phyloP scores from a whole-genome alignment of 352 stramenopile species.

The Phytophthora pinifolia region DNA sequence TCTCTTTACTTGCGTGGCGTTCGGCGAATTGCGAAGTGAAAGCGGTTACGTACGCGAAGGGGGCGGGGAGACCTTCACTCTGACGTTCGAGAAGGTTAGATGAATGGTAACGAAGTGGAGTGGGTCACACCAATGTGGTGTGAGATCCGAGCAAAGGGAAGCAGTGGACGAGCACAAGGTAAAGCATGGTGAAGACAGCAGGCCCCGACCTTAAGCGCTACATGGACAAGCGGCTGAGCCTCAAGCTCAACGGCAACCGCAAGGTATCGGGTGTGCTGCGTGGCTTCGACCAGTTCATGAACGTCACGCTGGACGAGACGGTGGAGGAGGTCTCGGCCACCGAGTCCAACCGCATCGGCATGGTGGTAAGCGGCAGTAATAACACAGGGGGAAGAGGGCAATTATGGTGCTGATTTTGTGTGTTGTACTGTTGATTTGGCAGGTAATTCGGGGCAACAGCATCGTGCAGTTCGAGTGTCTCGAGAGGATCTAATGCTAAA shows the following conservation, averaged over 20 bases:
- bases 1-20: conserved; percentile 11
- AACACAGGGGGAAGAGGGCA: background rate
- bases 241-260: conserved; percentile 95
- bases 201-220: conserved; percentile 89
- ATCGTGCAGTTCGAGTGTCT: conserved; percentile 91
- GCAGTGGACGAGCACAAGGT: conserved; percentile 7
- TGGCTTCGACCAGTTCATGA: conserved; percentile 98
- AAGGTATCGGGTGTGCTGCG: conserved; percentile 93
- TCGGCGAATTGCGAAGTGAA: conserved; percentile 28
- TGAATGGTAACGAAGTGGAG: background rate
- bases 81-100: conserved; percentile 27
- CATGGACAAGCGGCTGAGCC: conserved; percentile 95
- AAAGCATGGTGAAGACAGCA: conserved; percentile 70
- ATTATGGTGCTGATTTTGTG: background rate
- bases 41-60: conserved; percentile 15
- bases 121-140: conserved; percentile 15
- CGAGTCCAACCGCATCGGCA: conserved; percentile 90
- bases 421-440: background rate
- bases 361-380: conserved; percentile 75
- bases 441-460: conserved; percentile 90
- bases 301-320: conserved; percentile 95
- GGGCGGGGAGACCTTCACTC: conserved; percentile 31
- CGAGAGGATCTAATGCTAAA: conserved; percentile 59
- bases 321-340: conserved; percentile 88
- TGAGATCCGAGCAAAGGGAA: conserved; percentile 8